A percentile compares a stretch with the other conserved stretches of the same genome.
phyloP scores from a whole-genome alignment of 768 basidiomycete genomes.

The Termitomyces sp. region DNA sequence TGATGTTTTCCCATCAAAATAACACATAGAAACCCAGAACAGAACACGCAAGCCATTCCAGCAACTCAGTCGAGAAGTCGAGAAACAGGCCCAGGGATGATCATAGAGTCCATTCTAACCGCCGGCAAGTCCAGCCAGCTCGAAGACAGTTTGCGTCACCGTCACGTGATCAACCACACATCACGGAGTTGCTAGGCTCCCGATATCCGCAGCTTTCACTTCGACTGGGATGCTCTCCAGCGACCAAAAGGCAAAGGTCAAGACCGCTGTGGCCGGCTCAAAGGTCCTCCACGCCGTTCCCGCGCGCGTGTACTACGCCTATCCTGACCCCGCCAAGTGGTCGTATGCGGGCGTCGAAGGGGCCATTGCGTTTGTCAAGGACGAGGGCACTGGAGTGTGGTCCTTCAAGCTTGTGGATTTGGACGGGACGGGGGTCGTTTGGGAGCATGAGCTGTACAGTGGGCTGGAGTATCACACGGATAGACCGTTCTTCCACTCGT shows the following conservation, averaged over 20 bases:
- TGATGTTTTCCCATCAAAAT: too few relatives aligned
- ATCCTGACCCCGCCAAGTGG: slow-evolving; percentile 76
- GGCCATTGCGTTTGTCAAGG: slow-evolving; percentile 66
- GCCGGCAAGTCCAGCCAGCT: too few relatives aligned
- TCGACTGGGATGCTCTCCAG: slow-evolving; percentile 33
- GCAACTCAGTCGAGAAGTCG: too few relatives aligned
- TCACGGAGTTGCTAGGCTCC: not conserved
- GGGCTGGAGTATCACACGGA: slow-evolving; percentile 80
- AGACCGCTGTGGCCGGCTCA: slow-evolving; percentile 49
- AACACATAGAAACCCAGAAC: too few relatives aligned
- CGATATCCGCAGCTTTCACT: not conserved
- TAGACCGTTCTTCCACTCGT: slow-evolving; percentile 88
- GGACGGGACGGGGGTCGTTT: slow-evolving; percentile 78
- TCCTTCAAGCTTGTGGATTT: slow-evolving; percentile 82
- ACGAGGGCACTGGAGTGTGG: slow-evolving; percentile 49
- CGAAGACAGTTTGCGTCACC: too few relatives aligned
- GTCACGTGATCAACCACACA: not conserved
- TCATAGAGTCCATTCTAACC: too few relatives aligned
- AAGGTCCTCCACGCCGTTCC: slow-evolving; percentile 83
- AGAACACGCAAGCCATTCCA: too few relatives aligned
- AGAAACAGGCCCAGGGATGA: too few relatives aligned
- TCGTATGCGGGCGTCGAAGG: slow-evolving; percentile 86
- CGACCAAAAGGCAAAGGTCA: slow-evolving; percentile 78
- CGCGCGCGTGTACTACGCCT: slow-evolving; percentile 86
- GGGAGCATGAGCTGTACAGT: slow-evolving; percentile 90